A percentile compares a stretch with the other conserved stretches of the same genome.
phyloP scores from a whole-genome alignment of 495 filamentous ascomycete species.

The Talaromyces nanjingensis region DNA sequence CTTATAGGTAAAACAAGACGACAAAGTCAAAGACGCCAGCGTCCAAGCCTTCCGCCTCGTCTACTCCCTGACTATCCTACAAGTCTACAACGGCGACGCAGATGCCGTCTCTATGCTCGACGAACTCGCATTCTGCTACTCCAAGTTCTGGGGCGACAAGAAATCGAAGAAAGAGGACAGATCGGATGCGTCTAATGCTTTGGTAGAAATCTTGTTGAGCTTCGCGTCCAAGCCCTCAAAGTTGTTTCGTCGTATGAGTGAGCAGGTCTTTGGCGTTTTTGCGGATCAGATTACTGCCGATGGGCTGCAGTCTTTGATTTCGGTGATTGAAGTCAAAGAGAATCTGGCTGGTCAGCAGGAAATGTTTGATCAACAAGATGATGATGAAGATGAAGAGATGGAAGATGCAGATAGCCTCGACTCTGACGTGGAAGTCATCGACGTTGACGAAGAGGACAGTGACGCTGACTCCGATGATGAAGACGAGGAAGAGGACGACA shows the following conservation, averaged over 20 bases:
- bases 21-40: conserved; percentile 18
- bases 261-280: conserved; percentile 80
- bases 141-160: conserved; percentile 47
- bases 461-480: conserved; percentile 20
- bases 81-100: conserved; percentile 81
- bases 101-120: conserved; percentile 72
- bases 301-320: conserved; percentile 64
- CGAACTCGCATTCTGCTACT: conserved; percentile 65
- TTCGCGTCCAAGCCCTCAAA: conserved; percentile 82
- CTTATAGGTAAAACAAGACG: conserved; percentile 30
- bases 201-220: conserved; percentile 82
- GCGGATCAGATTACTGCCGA: conserved; percentile 61
- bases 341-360: conserved; percentile 74
- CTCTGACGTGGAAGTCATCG: conserved; percentile 37
- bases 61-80: conserved; percentile 77
- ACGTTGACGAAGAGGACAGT: conserved; percentile 27
- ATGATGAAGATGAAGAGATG: conserved; percentile 36
- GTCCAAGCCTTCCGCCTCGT: conserved; percentile 65
- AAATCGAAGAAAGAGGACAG: conserved; percentile 41
- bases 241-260: conserved; percentile 76
- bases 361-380: conserved; percentile 73
- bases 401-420: conserved; percentile 30
- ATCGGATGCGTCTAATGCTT: conserved; percentile 60
- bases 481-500: conserved; percentile 18
- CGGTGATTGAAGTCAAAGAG: conserved; percentile 68